Base-by-base conservation (phyloP, 1,284 basidiomycete species). In the Cutaneotrichosporon mucoides region DNA sequence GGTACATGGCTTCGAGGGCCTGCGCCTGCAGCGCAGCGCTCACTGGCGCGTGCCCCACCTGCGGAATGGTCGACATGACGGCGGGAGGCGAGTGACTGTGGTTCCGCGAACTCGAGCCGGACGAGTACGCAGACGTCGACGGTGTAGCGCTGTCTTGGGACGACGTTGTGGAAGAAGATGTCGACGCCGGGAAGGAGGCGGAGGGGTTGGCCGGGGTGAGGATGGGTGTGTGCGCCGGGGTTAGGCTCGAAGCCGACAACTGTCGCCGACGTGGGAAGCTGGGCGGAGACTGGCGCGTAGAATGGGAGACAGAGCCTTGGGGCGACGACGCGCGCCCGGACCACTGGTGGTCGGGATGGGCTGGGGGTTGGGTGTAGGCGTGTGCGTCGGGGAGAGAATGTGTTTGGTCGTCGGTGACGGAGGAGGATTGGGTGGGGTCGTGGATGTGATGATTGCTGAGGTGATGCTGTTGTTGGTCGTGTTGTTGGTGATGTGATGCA, bases 171-270 rank as follows among this genome's bases (percentile, higher is more conserved):
- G 46, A 48, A 24, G 46, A 48, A 34, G 46, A 36, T 33, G 46
- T 35, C 46, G 46, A 36, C 46, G 46, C 49, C 49, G 49, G 7
- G 5, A 51, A 16, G 10, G 38, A 24, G 11, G 34, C 9, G 49
- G 38, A n/a, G 12, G n/a, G 15, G 38, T 51, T 37, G 9, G 49
- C 37, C 8, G 49, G 49, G 16, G 53, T 54, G 43, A 46, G 15
- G 15, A 45, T 46, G 4, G 53, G 53, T 6, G 53, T 54, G 35
- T 37, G 43, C n/a, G 44, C 33, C 11, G 53, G 53, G n/a, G 53
- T 54, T 12, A 45, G 24, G 34, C 49, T 51, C 37, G 49, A 9
- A 11, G 49, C 38, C 15, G 49, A 51, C 10, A 33, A 8, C 15
- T 16, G 37, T 38, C 49, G 37, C 15, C 37, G 49, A 5, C 37